Base-by-base conservation (phyloP, 2,329 filamentous ascomycete species). In the Sphaerulina musiva region DNA sequence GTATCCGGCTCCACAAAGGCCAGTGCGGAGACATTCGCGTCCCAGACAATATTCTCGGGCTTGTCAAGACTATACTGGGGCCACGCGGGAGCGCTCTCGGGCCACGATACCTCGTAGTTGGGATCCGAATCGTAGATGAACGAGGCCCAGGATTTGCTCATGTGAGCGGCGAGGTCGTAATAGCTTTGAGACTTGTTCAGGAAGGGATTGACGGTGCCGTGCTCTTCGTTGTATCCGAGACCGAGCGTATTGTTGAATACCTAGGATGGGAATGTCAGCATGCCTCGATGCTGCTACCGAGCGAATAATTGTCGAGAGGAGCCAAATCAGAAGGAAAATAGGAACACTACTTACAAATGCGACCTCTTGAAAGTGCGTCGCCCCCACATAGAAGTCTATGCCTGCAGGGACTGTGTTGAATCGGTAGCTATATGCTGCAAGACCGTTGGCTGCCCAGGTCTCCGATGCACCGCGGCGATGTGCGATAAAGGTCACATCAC, bases 341-440 rank as follows among this genome's bases (percentile, higher is more conserved):
- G 20, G 20, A 20, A 20, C 20, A 20, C 20, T 20, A 29, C 26
- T 29, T 29, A 77, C 74, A 53, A 65, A 67, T 2, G 64, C 62
- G 3, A 67, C 58, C 62, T 78, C 75, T 57, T 76, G 73, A 64
- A 83, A 83, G 64, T 84, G 81, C 0, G 75, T 74, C 0, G 75
- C 76, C 0, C 77, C 78, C 1, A 69, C 64, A 1, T 70, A 66
- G 9, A 70, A 68, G 0, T 72, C 66, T 1, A 75, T 60, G 8
- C 78, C 76, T 3, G 74, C 72, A 0, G 76, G 69, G 12, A 76
- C 68, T 7, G 80, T 79, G 63, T 85, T 81, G 73, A 85, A 85
- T 45, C 79, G 76, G 69, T 83, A 85, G 62, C 77, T 79, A 71
- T 82, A 85, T 8, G 79, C 79, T 6, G 77, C 71, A 2, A 80